Percentiles rank a stretch among this genome's conserved stretches.
These are phyloP conservation scores for Pythium chondricola DNA, from an alignment of 352 stramenopile species.

Conservation along the genomic window DNA sequence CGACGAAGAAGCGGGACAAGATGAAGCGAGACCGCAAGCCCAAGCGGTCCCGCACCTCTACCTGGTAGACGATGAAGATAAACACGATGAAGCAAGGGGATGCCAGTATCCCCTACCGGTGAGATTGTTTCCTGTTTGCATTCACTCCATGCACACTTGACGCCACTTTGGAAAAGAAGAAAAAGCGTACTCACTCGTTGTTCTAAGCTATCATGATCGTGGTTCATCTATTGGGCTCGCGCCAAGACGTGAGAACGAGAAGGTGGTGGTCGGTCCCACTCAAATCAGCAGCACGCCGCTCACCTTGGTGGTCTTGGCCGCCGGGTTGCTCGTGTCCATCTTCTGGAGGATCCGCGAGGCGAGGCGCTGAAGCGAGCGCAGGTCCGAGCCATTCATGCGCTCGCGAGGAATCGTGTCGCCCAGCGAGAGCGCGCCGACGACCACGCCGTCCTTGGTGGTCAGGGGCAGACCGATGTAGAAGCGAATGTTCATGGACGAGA, in stretches of 20 bases:
- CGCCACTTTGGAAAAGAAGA: no score
- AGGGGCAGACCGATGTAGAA: conserved; percentile 77
- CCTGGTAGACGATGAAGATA: not conserved
- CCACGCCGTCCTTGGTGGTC: conserved; percentile 57
- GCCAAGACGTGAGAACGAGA: no score
- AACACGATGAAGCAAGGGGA: not conserved
- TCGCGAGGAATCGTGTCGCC: conserved; percentile 57
- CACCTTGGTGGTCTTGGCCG: not conserved
- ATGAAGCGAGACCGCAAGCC: not conserved
- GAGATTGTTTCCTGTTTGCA: no score
- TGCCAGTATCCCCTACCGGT: no score
- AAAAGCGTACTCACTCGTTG: no score
- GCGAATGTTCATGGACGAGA: conserved; percentile 59
- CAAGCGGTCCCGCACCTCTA: not conserved
- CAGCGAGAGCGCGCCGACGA: conserved; percentile 68
- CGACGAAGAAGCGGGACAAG: conserved; percentile 13
- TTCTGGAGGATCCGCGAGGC: conserved; percentile 64
- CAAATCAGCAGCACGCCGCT: conserved; percentile 19
- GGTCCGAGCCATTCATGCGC: conserved; percentile 53
- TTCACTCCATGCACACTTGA: no score
- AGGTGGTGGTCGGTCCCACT: no score
- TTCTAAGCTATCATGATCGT: no score
- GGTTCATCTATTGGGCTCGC: no score
- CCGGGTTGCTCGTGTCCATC: conserved; percentile 49
- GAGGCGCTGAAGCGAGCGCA: conserved; percentile 65